These are phyloP conservation scores for Sarcomyxa edulis DNA, from an alignment of 768 basidiomycete species.

Conservation along the genomic window DNA sequence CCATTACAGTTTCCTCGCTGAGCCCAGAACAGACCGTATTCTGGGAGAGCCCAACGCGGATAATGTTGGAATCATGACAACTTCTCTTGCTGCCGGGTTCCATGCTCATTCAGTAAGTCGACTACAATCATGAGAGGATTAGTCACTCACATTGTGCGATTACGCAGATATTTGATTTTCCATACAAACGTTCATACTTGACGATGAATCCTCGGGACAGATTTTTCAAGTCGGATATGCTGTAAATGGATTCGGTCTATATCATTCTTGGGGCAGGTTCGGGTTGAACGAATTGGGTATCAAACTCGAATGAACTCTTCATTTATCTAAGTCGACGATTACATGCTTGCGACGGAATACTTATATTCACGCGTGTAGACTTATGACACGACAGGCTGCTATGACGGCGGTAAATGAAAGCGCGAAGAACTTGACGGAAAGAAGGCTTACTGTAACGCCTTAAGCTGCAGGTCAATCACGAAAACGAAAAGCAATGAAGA, in stretches of 20 bases:
- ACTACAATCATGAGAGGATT: neutral
- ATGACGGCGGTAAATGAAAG: too few species aligned
- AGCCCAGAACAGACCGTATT: conserved; percentile 34
- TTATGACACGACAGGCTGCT: too few species aligned
- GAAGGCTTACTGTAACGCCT: too few species aligned
- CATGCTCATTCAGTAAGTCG: conserved; percentile 18
- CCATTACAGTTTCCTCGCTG: conserved; percentile 39
- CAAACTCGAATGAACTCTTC: too few species aligned
- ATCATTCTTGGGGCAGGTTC: too few species aligned
- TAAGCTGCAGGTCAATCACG: too few species aligned
- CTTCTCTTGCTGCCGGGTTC: conserved; percentile 17
- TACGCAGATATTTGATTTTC: conserved; percentile 26
- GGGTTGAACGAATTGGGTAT: too few species aligned
- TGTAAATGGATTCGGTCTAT: conserved; percentile 10
- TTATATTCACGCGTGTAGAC: too few species aligned
- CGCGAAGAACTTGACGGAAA: too few species aligned
- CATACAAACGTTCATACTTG: conserved; percentile 26
- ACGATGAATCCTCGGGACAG: conserved; percentile 22
- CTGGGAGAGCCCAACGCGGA: conserved; percentile 35
- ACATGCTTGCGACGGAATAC: too few species aligned
- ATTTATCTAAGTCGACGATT: too few species aligned
- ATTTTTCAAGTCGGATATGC: conserved; percentile 24
- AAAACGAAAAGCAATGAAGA: too few species aligned
- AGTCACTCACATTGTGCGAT: neutral
- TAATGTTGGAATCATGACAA: conserved; percentile 20